phyloP scores from a whole-genome alignment of 305 asterid genomes.

The Solanum hybrid region DNA sequence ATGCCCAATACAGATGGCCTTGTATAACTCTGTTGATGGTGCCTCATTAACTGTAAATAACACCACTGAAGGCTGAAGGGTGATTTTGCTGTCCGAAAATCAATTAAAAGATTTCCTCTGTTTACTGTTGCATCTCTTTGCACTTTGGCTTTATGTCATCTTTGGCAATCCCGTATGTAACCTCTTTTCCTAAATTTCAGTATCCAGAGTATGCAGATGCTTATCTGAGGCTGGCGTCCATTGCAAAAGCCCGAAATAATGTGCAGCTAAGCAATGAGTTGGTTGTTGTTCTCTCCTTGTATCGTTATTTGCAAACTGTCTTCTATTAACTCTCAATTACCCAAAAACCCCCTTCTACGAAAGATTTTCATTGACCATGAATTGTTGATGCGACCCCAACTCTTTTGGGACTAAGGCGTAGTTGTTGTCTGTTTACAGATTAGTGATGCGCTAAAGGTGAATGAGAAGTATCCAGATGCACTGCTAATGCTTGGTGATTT shows the following conservation, averaged over 20 bases:
- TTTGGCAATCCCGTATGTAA: not conserved
- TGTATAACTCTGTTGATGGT: not conserved
- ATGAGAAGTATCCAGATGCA: constrained; percentile 87
- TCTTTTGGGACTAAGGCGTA: not conserved
- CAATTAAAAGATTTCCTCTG: not conserved
- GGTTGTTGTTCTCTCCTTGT: constrained; percentile 36
- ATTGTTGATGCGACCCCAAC: not conserved
- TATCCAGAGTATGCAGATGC: constrained; percentile 89
- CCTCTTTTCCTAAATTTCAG: constrained; percentile 40
- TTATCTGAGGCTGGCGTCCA: constrained; percentile 91
- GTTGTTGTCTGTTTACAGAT: constrained; percentile 40
- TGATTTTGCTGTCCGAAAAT: not conserved
- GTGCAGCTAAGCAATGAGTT: constrained; percentile 81
- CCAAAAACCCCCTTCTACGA: not conserved
- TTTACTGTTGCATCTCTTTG: not conserved
- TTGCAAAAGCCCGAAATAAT: constrained; percentile 82
- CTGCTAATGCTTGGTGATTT: constrained; percentile 93
- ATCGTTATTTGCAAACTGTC: not conserved
- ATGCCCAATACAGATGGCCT: not conserved
- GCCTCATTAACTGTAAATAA: constrained; percentile 3
- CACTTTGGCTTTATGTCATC: not conserved
- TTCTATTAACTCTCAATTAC: not conserved
- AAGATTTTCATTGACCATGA: not conserved
- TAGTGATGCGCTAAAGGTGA: constrained; percentile 78
- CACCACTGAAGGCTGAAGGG: not conserved